phyloP scores from a whole-genome alignment of 176 grass and related monocot genomes.

The Guadua angustifolia region DNA sequence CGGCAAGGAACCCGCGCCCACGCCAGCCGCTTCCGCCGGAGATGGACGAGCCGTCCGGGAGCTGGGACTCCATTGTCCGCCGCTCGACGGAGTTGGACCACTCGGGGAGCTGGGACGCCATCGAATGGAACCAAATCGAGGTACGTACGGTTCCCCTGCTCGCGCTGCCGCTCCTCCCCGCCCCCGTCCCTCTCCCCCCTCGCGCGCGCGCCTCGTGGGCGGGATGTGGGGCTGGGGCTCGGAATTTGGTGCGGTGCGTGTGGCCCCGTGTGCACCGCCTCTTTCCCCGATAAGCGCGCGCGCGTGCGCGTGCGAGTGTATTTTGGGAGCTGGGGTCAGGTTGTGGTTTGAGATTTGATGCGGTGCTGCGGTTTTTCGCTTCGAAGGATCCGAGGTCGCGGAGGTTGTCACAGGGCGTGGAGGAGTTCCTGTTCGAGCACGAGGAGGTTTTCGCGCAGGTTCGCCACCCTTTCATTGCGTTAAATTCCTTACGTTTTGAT shows the following conservation, averaged over 20 bases:
- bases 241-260: background rate
- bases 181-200: background rate
- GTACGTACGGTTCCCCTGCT: background rate
- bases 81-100: slow-evolving; percentile 58
- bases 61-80: slow-evolving; percentile 53
- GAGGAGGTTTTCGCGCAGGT: slow-evolving; percentile 64
- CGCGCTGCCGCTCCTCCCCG: no score
- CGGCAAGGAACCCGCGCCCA: background rate
- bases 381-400: slow-evolving; percentile 46
- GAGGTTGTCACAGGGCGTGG: slow-evolving; percentile 44
- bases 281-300: background rate
- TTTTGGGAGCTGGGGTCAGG: background rate
- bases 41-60: slow-evolving; percentile 58
- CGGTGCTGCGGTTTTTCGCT: background rate
- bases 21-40: slow-evolving; percentile 32
- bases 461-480: background rate
- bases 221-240: background rate
- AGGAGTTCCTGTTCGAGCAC: slow-evolving; percentile 56
- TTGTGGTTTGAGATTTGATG: background rate
- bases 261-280: background rate
- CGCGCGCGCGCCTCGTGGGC: background rate
- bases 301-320: background rate
- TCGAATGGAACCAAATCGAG: slow-evolving; percentile 69
- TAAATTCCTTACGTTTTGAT: background rate
- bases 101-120: slow-evolving; percentile 61